These are phyloP conservation scores for Lumnitzera littorea DNA, from an alignment of 345 rosid species.

Conservation along the genomic window DNA sequence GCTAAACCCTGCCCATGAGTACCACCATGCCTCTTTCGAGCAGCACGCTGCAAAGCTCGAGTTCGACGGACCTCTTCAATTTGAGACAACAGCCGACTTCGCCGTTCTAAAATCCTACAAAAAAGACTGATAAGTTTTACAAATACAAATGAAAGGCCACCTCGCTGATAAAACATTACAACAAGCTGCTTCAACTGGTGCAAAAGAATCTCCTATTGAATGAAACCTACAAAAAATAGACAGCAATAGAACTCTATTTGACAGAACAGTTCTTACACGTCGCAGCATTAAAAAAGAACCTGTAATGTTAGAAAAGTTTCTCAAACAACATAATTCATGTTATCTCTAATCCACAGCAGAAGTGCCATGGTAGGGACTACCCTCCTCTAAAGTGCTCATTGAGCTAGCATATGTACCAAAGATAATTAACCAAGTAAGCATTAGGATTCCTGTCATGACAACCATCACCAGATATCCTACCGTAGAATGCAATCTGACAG, in stretches of 20 bases:
- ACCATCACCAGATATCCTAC: too few relatives aligned
- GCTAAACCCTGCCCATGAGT: conserved; percentile 38
- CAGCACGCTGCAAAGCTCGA: conserved; percentile 77
- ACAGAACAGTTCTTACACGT: too few relatives aligned
- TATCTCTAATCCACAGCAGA: too few relatives aligned
- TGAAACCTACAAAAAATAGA: background rate
- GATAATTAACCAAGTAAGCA: too few relatives aligned
- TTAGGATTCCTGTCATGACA: too few relatives aligned
- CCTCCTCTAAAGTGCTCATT: too few relatives aligned
- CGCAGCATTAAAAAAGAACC: too few relatives aligned
- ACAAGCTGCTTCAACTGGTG: background rate
- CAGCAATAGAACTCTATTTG: background rate
- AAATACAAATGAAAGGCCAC: background rate
- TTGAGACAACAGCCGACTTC: conserved; percentile 51
- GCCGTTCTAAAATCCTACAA: conserved; percentile 67
- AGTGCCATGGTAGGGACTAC: too few relatives aligned
- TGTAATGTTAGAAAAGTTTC: too few relatives aligned
- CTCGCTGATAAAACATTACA: background rate
- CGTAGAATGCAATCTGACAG: too few relatives aligned
- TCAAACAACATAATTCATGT: too few relatives aligned
- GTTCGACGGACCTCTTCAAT: conserved; percentile 84
- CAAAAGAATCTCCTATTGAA: background rate
- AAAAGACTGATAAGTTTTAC: background rate
- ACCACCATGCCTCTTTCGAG: conserved; percentile 60
- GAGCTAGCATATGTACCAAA: too few relatives aligned